Conservation (phyloP, 352 stramenopile species). For the Globisporangium paroecandrum region DNA sequence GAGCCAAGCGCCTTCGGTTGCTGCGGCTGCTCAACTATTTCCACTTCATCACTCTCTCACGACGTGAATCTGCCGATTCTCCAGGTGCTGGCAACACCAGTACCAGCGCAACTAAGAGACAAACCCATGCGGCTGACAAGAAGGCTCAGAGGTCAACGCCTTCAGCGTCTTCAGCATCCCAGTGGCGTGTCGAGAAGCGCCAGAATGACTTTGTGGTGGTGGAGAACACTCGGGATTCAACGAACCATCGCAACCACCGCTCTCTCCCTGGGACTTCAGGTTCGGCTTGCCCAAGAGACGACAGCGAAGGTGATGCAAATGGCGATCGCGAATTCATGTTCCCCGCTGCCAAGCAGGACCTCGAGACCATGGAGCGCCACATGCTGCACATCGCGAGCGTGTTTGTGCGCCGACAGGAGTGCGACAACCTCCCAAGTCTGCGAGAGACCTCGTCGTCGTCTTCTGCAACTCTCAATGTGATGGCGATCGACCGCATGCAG, state of each 20-base stretch:
- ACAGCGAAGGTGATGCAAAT: background rate
- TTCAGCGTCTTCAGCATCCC: background rate
- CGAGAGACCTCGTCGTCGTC: background rate
- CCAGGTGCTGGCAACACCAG: background rate
- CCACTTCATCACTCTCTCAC: slow-evolving; percentile 32
- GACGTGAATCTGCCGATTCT: background rate
- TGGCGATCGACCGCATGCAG: slow-evolving; percentile 48
- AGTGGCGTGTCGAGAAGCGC: slow-evolving; percentile 15
- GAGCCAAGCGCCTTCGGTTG: slow-evolving; percentile 32
- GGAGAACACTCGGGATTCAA: background rate
- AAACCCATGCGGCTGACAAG: background rate
- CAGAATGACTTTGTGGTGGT: slow-evolving; percentile 27
- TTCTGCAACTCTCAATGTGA: background rate
- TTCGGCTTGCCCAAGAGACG: too few species aligned
- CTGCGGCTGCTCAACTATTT: slow-evolving; percentile 51
- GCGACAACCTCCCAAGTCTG: slow-evolving; percentile 24
- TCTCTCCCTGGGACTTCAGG: background rate
- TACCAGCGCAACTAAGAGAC: background rate
- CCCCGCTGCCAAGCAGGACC: slow-evolving; percentile 30
- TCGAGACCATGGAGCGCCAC: slow-evolving; percentile 39
- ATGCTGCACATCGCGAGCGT: slow-evolving; percentile 42
- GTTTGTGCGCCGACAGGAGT: slow-evolving; percentile 50
- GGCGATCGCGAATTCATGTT: slow-evolving; percentile 36
- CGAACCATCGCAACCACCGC: background rate
- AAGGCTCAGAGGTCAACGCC: background rate